Evolutionary conservation across 2,329 filamentous ascomycete species (phyloP).

Genomic region (Dryadomyces sulphureus): DNA sequence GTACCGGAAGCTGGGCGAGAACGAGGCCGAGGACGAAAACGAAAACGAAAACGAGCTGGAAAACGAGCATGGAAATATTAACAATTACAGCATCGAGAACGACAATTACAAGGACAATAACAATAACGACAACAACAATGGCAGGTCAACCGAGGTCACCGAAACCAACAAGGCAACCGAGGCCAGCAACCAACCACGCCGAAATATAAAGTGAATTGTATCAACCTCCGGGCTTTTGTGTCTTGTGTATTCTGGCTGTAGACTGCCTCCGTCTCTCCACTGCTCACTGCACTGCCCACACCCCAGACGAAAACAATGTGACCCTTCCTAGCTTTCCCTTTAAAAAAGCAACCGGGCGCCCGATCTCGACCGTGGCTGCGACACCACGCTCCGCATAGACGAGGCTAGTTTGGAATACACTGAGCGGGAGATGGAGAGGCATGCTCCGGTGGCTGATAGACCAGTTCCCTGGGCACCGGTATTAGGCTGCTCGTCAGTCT

Average conservation of each 20-base stretch:
- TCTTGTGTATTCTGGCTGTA: conserved; percentile 5
- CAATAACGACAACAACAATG: neutral
- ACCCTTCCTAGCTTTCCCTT: conserved; percentile 11
- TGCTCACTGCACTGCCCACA: neutral
- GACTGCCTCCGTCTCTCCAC: neutral
- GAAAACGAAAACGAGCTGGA: conserved; percentile 2
- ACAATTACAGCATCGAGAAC: conserved; percentile 3
- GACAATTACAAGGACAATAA: conserved; percentile 1
- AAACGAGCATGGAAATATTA: neutral
- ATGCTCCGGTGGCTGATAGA: conserved; percentile 25
- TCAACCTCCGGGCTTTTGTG: conserved; percentile 29
- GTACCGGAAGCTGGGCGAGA: conserved; percentile 40
- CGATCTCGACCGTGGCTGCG: conserved; percentile 30
- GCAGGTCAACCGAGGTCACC: no score
- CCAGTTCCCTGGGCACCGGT: no score
- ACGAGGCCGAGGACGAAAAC: conserved; percentile 2
- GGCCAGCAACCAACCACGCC: no score
- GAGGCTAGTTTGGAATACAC: conserved; percentile 35
- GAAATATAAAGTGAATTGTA: conserved; percentile 42
- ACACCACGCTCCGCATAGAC: conserved; percentile 42
- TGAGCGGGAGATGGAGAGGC: conserved; percentile 26
- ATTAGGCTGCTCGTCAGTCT: no score
- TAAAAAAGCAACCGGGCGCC: conserved; percentile 28
- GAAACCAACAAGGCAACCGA: no score
- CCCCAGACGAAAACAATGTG: conserved; percentile 3